Conservation (phyloP, 2,329 filamentous ascomycete genomes). For the Colletotrichum simmondsii region DNA sequence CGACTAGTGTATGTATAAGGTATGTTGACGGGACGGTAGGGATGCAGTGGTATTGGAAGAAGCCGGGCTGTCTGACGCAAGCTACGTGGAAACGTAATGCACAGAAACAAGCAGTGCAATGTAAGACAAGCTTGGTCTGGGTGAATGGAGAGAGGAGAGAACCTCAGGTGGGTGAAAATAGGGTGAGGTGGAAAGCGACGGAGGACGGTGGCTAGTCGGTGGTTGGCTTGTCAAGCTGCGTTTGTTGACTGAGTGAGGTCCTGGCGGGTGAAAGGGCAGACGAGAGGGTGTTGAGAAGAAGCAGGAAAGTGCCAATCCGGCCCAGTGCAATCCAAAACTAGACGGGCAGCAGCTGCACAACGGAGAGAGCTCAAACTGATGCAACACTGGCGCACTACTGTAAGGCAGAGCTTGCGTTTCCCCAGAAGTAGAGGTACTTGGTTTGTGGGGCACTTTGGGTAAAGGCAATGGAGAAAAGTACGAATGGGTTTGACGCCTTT, state of each 20-base stretch:
- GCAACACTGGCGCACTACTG: not conserved
- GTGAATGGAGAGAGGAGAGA: not conserved
- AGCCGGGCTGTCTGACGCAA: not conserved
- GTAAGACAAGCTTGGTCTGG: not conserved
- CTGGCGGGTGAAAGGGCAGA: conserved; percentile 6
- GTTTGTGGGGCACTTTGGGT: not conserved
- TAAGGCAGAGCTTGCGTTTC: not conserved
- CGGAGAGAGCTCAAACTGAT: not conserved
- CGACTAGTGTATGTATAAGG: not conserved
- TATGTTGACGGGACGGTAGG: not conserved
- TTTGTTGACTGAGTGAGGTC: conserved; percentile 11
- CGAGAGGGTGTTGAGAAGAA: conserved; percentile 17
- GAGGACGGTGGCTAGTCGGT: conserved; percentile 13
- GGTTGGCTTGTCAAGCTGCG: conserved; percentile 1
- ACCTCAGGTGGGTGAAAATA: not conserved
- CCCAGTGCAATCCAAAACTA: not conserved
- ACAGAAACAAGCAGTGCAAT: not conserved
- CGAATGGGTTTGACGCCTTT: not conserved
- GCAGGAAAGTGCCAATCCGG: conserved; percentile 11
- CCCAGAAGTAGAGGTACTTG: conserved; percentile 3
- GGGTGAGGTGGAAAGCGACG: conserved; percentile 23
- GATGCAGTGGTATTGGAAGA: not conserved
- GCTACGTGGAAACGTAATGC: not conserved
- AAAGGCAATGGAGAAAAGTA: not conserved
- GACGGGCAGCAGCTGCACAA: not conserved